Evolutionary conservation across 2,329 filamentous ascomycete genomes (phyloP), one percentile per base, ranked within the genome.

Genomic region (Colletotrichum caudatum): DNA sequence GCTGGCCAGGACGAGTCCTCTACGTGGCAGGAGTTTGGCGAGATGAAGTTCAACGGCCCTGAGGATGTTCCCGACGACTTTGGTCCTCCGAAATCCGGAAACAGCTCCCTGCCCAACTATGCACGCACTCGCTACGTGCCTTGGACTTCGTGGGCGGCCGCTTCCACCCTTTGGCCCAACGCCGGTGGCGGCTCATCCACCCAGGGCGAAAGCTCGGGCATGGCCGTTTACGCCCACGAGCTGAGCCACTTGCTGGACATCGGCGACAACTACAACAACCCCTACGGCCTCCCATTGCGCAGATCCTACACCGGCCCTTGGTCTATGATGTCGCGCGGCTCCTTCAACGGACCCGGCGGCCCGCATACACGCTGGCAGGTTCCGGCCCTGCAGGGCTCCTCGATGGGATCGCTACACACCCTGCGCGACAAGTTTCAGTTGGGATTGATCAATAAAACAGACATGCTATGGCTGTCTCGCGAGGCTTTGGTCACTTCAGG

Each of bases 211-310:
- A 86, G 83, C 74, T 86, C 84, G 1, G 86, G 86, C 8, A 85
- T 86, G 84, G 82, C 81, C 0, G 86, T 84, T 0, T 88, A 85
- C 73, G 86, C 86, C 1, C 86, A 88, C 75, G 86, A 88, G 73
- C 78, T 88, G 4, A 84, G 81, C 33, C 86, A 88, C 75, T 76
- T 88, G 48, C 80, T 88, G 1, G 81, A 82, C 18, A 87, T 88
- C 29, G 83, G 84, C 11, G 86, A 88, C 74, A 88, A 88, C 75
- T 88, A 88, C 75, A 88, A 88, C 74, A 88, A 88, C 65, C 86
- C 86, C 0, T 88, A 84, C 73, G 79, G 82, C 3, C 74, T 78
- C 1, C 85, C 85, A 1, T 76, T 82, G 53, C 81, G 84, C 3
- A 83, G 86, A 29, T 77, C 83, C 0, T 88, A 85, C 75, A 86